Conservation (phyloP, 495 filamentous ascomycete genomes). For the Aspergillus olivimuriae region DNA sequence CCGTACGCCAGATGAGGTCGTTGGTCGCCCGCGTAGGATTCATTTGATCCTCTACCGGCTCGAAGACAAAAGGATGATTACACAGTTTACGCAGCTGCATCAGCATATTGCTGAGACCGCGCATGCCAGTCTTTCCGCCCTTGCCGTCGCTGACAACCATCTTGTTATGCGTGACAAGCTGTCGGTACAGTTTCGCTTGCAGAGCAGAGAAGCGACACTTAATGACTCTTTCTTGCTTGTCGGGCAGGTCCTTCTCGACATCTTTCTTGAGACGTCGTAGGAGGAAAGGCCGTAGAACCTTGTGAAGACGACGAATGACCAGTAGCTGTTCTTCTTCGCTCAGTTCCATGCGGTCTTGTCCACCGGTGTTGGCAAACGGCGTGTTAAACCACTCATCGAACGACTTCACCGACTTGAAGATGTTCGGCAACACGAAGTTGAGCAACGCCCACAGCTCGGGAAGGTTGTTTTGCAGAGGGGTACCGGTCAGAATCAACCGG, state of each 20-base stretch:
- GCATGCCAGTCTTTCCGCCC: constrained; percentile 90
- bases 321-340: constrained; percentile 99
- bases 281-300: constrained; percentile 94
- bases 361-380: constrained; percentile 95
- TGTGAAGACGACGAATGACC: constrained; percentile 95
- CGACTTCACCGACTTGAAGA: constrained; percentile 98
- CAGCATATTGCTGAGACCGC: constrained; percentile 97
- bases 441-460: constrained; percentile 95
- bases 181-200: constrained; percentile 89
- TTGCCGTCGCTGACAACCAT: constrained; percentile 91
- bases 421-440: constrained; percentile 96
- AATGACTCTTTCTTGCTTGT: constrained; percentile 98
- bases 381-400: constrained; percentile 99
- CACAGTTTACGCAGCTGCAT: constrained; percentile 99
- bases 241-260: constrained; percentile 95
- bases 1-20: constrained; percentile 90
- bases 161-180: constrained; percentile 91
- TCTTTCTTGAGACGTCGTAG: constrained; percentile 98
- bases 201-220: constrained; percentile 97
- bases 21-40: constrained; percentile 83
- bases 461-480: constrained; percentile 94
- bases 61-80: constrained; percentile 98
- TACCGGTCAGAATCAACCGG: constrained; percentile 94
- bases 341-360: constrained; percentile 96
- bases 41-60: constrained; percentile 96